phyloP scores from a whole-genome alignment of 2,329 filamentous ascomycete genomes.

The Fusarium newnesense region DNA sequence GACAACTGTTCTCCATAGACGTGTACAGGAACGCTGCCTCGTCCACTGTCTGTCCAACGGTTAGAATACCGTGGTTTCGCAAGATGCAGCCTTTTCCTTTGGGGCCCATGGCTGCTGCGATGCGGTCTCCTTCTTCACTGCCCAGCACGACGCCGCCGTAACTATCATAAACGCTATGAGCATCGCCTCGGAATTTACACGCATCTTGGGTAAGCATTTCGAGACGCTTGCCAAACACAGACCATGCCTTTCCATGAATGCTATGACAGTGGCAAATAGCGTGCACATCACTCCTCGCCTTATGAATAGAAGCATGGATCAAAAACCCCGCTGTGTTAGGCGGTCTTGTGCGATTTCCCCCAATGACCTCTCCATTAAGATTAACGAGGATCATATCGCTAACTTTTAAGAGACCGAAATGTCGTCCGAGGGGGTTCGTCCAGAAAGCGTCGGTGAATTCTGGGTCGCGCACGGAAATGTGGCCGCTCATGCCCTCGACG shows the following conservation, averaged over 20 bases:
- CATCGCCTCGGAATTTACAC: slow-evolving; percentile 69
- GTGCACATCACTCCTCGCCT: slow-evolving; percentile 70
- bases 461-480: slow-evolving; percentile 73
- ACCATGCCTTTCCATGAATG: slow-evolving; percentile 73
- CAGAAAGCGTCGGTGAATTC: slow-evolving; percentile 70
- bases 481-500: slow-evolving; percentile 75
- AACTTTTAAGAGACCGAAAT: slow-evolving; percentile 74
- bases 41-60: slow-evolving; percentile 75
- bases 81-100: slow-evolving; percentile 70
- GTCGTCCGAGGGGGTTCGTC: slow-evolving; percentile 72
- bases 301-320: slow-evolving; percentile 74
- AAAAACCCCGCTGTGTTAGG: slow-evolving; percentile 76
- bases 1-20: slow-evolving; percentile 73
- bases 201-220: slow-evolving; percentile 77
- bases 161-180: slow-evolving; percentile 71
- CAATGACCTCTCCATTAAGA: slow-evolving; percentile 67
- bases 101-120: slow-evolving; percentile 69
- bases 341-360: slow-evolving; percentile 67
- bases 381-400: slow-evolving; percentile 76
- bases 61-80: slow-evolving; percentile 76
- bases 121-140: slow-evolving; percentile 70
- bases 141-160: slow-evolving; percentile 63
- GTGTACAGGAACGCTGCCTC: slow-evolving; percentile 78
- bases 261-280: slow-evolving; percentile 77
- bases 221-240: slow-evolving; percentile 68